Conservation (phyloP, 2,329 filamentous ascomycete species). For the Pseudocercospora pini-densiflorae region DNA sequence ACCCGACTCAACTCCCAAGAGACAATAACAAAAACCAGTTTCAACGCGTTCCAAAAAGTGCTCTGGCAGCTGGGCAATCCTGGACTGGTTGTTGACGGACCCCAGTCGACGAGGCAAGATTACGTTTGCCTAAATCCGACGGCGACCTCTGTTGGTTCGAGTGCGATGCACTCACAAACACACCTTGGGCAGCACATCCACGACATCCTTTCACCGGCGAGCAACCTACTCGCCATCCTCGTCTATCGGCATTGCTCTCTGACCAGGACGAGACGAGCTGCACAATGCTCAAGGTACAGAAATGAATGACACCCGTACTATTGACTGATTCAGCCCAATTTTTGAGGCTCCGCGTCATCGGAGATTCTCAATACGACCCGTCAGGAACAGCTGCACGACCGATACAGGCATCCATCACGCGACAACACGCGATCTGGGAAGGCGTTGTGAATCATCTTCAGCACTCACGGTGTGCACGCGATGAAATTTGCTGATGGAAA, state of each 20-base stretch:
- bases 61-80: neutral
- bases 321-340: too few species aligned
- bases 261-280: neutral
- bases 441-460: neutral
- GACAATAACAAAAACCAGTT: conserved; percentile 1
- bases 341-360: too few species aligned
- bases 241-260: neutral
- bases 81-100: conserved; percentile 1
- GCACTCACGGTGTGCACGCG: neutral
- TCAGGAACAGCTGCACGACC: too few species aligned
- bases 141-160: neutral
- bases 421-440: neutral
- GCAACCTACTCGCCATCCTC: neutral
- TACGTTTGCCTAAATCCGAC: neutral
- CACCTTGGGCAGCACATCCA: neutral
- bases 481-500: neutral
- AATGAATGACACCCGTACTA: neutral
- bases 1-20: neutral
- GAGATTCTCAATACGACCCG: too few species aligned
- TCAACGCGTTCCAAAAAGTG: neutral
- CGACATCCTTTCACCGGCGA: neutral
- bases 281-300: neutral
- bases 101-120: neutral
- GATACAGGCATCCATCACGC: neutral
- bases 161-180: neutral